Percentiles rank a stretch among this genome's conserved stretches.
These are phyloP conservation scores for Lactifluus hygrophoroides DNA, from an alignment of 768 basidiomycete species.

Conservation along the genomic window DNA sequence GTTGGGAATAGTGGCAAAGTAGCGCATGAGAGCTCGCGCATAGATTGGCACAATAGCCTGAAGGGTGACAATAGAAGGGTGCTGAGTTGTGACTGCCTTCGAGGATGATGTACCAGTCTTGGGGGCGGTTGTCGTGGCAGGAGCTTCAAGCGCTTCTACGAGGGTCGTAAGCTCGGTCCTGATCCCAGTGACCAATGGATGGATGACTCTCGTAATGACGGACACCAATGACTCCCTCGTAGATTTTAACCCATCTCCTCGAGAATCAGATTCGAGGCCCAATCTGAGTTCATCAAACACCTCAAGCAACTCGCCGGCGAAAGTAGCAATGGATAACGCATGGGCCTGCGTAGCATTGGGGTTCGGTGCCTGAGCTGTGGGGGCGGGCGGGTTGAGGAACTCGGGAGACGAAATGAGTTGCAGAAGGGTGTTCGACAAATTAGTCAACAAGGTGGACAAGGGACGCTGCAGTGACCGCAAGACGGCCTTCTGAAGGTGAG, in stretches of 20 bases:
- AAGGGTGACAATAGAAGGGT: conserved; percentile 54
- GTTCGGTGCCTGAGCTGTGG: conserved; percentile 41
- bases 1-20: conserved; percentile 43
- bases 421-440: conserved; percentile 57
- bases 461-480: conserved; percentile 68
- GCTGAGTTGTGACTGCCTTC: conserved; percentile 24
- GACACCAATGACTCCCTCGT: conserved; percentile 67
- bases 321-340: conserved; percentile 56
- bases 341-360: conserved; percentile 63
- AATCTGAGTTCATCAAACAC: conserved; percentile 59
- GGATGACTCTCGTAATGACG: conserved; percentile 54
- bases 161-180: conserved; percentile 53
- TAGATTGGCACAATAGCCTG: conserved; percentile 57
- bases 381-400: conserved; percentile 45
- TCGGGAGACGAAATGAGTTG: conserved; percentile 58
- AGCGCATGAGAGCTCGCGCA: conserved; percentile 46
- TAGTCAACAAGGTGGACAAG: conserved; percentile 62
- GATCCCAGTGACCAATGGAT: conserved; percentile 54
- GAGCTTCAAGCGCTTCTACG: conserved; percentile 51
- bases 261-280: conserved; percentile 49
- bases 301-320: conserved; percentile 67
- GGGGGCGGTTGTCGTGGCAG: conserved; percentile 19
- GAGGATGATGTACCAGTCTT: neutral
- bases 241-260: conserved; percentile 59
- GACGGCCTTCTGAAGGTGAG: conserved; percentile 59